A percentile compares a stretch with the other conserved stretches of the same genome.
Conservation (phyloP, 192 early-diverging fungal genomes). For the Backusella psychrophila region DNA sequence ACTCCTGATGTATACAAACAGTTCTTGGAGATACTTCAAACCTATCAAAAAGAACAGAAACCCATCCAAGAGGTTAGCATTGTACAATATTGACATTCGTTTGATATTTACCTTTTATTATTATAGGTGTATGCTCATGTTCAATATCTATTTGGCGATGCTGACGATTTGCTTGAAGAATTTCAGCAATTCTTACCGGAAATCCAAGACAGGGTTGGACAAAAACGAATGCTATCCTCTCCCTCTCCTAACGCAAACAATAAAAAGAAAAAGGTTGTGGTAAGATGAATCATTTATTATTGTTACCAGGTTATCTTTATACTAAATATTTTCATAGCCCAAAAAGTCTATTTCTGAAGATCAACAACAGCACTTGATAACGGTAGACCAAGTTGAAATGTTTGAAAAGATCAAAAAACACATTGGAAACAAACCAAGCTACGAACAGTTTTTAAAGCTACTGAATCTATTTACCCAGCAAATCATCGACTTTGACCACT, state of each 20-base stretch:
- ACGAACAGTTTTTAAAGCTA: constrained; percentile 94
- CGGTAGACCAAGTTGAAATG: constrained; percentile 85
- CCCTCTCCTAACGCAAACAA: background rate
- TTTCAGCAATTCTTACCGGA: constrained; percentile 98
- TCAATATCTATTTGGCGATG: constrained; percentile 80
- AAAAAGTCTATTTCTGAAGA: background rate
- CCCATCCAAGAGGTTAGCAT: constrained; percentile 85
- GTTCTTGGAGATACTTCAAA: constrained; percentile 96
- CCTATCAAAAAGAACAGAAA: constrained; percentile 93
- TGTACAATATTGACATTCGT: too few relatives aligned
- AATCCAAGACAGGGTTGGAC: background rate
- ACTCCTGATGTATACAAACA: constrained; percentile 96
- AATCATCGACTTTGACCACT: constrained; percentile 80
- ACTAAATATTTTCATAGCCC: background rate
- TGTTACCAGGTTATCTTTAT: background rate
- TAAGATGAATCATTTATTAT: background rate
- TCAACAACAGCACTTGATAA: constrained; percentile 14
- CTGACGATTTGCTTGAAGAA: constrained; percentile 91
- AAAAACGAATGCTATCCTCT: background rate
- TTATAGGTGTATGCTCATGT: constrained; percentile 90
- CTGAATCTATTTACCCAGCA: constrained; percentile 92
- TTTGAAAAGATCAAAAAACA: constrained; percentile 89
- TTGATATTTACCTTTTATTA: too few relatives aligned
- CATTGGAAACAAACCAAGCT: constrained; percentile 82
- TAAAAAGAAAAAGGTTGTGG: background rate